Evolutionary conservation across 73 alveolate genomes (phyloP).

Genomic region (Paramecium tetraurelia): DNA sequence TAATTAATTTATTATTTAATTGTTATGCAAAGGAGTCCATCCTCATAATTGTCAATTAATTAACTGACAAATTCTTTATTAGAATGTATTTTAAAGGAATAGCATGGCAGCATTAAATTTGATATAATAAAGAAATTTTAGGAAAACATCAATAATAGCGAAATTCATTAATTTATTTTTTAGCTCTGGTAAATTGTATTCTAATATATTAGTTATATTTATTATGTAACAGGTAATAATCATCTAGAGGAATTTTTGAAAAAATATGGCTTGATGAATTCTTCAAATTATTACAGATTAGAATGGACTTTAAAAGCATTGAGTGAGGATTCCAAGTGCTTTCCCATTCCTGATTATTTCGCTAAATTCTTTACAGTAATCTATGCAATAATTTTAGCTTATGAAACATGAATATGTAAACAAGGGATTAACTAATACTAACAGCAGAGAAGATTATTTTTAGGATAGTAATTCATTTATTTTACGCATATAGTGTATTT

Average conservation of each 20-base stretch:
- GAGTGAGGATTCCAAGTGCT: background rate
- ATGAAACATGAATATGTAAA: background rate
- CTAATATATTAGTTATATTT: background rate
- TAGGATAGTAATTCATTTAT: background rate
- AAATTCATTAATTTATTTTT: background rate
- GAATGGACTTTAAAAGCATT: background rate
- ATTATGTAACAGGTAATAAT: background rate
- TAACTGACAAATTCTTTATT: background rate
- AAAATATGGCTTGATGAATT: background rate
- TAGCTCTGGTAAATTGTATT: background rate
- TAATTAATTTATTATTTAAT: background rate
- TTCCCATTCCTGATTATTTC: background rate
- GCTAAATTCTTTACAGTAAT: background rate
- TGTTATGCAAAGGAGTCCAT: background rate
- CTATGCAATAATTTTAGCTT: background rate
- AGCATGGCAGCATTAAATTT: background rate
- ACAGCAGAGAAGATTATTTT: background rate
- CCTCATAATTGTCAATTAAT: background rate
- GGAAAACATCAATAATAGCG: background rate
- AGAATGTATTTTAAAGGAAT: background rate
- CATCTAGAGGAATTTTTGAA: background rate
- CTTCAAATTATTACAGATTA: background rate
- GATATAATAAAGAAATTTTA: background rate
- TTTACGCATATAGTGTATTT: background rate
- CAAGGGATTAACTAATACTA: background rate